Conservation (phyloP, 2,329 filamentous ascomycete species). For the Venturia effusa region DNA sequence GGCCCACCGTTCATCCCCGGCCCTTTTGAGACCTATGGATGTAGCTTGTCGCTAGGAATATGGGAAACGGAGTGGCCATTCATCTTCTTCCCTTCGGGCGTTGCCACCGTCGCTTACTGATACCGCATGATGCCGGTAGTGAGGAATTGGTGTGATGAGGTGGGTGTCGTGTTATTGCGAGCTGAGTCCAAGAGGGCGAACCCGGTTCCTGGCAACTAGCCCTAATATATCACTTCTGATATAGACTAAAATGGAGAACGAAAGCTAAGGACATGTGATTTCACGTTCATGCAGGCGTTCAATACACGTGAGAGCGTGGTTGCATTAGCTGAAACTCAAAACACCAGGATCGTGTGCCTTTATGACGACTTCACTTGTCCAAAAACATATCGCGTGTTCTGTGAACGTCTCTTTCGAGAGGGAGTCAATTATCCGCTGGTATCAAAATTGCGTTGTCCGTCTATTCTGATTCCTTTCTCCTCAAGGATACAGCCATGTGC, state of each 20-base stretch:
- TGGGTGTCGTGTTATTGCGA: not conserved
- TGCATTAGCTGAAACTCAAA: constrained; percentile 1
- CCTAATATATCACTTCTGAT: not conserved
- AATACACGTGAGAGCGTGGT: not conserved
- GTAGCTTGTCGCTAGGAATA: not conserved
- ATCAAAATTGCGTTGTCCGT: not conserved
- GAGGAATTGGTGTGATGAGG: not conserved
- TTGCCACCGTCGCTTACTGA: not conserved
- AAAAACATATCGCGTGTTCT: not conserved
- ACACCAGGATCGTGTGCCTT: not conserved
- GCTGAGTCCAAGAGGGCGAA: not conserved
- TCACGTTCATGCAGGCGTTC: not conserved
- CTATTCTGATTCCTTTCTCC: not conserved
- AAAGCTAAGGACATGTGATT: not conserved
- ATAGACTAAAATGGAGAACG: not conserved
- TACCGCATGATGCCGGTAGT: not conserved
- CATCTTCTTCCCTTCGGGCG: not conserved
- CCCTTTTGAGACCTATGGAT: not conserved
- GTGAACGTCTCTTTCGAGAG: not conserved
- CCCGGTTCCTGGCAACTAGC: not conserved
- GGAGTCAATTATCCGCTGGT: not conserved
- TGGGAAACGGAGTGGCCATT: not conserved
- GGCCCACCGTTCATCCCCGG: not conserved
- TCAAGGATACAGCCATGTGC: not conserved
- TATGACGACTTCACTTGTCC: not conserved